These are phyloP conservation scores for Blastocystis sp. DNA, from an alignment of 352 stramenopile genomes.

Conservation along the genomic window DNA sequence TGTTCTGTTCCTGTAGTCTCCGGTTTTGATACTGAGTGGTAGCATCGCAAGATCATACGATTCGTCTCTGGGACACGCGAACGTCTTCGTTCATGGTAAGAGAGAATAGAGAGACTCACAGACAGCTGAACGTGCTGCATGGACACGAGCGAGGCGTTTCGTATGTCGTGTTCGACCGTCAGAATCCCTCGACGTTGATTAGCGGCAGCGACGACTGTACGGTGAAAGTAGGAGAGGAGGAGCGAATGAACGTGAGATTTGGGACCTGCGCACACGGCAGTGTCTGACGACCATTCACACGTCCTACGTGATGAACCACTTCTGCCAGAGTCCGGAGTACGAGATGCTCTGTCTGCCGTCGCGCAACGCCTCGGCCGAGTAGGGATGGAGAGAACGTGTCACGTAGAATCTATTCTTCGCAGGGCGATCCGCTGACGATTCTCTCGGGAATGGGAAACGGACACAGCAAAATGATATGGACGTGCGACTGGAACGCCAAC, in stretches of 20 bases:
- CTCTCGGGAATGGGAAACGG: slow-evolving; percentile 20
- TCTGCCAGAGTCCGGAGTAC: slow-evolving; percentile 29
- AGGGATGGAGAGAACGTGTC: not conserved
- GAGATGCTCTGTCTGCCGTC: slow-evolving; percentile 45
- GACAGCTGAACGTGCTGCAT: slow-evolving; percentile 44
- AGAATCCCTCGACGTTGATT: slow-evolving; percentile 37
- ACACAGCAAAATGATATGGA: slow-evolving; percentile 33
- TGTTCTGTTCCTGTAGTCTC: slow-evolving; percentile 32
- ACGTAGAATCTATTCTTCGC: slow-evolving; percentile 40
- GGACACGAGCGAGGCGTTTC: slow-evolving; percentile 39
- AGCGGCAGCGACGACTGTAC: slow-evolving; percentile 53
- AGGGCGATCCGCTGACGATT: slow-evolving; percentile 31
- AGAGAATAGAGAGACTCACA: not conserved
- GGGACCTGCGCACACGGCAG: slow-evolving; percentile 35
- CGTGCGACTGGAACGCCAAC: slow-evolving; percentile 26
- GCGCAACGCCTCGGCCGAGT: slow-evolving; percentile 39
- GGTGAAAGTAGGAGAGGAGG: slow-evolving; percentile 5
- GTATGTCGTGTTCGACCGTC: slow-evolving; percentile 19
- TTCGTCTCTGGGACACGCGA: slow-evolving; percentile 50
- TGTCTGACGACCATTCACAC: slow-evolving; percentile 45
- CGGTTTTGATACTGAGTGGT: not conserved
- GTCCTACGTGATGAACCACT: slow-evolving; percentile 50
- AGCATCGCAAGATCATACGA: slow-evolving; percentile 55
- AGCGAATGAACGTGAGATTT: not conserved
- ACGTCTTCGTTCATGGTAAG: slow-evolving; percentile 44